phyloP scores from a whole-genome alignment of 2,329 filamentous ascomycete genomes.

The Alternaria sp. region DNA sequence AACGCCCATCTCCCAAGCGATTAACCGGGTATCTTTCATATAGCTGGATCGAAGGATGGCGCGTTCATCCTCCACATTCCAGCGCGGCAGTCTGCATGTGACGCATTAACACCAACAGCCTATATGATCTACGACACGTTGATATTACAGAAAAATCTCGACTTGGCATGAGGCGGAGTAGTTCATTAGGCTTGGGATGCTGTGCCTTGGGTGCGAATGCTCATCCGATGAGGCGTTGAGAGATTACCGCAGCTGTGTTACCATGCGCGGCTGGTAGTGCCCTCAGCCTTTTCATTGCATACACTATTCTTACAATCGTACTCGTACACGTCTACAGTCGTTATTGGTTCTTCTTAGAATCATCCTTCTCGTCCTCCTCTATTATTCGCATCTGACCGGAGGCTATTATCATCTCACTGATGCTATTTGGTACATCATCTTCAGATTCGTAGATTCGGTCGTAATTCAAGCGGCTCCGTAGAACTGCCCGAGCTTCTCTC shows the following conservation, averaged over 20 bases:
- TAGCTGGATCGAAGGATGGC: background rate
- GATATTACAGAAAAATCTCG: background rate
- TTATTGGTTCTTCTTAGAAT: slow-evolving; percentile 24
- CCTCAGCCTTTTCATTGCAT: slow-evolving; percentile 17
- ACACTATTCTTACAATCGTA: slow-evolving; percentile 36
- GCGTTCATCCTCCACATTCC: background rate
- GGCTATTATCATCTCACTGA: slow-evolving; percentile 48
- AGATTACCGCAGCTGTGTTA: background rate
- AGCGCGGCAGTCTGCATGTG: background rate
- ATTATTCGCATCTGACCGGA: slow-evolving; percentile 54
- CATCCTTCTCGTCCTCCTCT: slow-evolving; percentile 25
- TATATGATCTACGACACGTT: slow-evolving; percentile 1
- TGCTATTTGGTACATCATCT: slow-evolving; percentile 33
- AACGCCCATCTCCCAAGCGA: background rate
- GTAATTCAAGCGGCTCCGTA: slow-evolving; percentile 64
- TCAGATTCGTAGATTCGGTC: slow-evolving; percentile 59
- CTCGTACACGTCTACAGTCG: slow-evolving; percentile 19
- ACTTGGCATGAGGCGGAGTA: background rate
- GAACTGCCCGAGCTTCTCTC: slow-evolving; percentile 67
- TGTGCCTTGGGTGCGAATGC: background rate
- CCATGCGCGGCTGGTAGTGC: background rate
- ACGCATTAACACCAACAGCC: slow-evolving; percentile 2
- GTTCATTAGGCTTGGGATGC: background rate
- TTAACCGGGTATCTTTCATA: background rate
- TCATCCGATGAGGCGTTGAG: background rate